phyloP scores from a whole-genome alignment of 306 rosid species.

The Crotalaria pallida region DNA sequence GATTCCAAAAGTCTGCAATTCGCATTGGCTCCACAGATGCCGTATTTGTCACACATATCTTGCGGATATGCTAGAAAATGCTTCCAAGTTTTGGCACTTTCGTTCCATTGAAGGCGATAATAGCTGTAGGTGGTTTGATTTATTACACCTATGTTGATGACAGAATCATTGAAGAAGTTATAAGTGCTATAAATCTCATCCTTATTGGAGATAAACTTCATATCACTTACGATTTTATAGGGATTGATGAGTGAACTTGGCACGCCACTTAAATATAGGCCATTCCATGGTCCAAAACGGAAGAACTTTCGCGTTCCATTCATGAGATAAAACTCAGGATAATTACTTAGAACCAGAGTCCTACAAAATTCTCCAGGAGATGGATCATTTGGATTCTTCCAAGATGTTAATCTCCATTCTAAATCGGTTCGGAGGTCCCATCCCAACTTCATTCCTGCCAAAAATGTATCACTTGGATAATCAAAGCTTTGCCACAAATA shows the following conservation, averaged over 20 bases:
- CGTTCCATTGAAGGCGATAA: too few relatives aligned
- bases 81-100: too few relatives aligned
- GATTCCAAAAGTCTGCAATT: background rate
- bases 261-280: conserved; percentile 10
- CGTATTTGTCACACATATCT: rapidly evolving
- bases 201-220: too few relatives aligned
- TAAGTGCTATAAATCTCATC: too few relatives aligned
- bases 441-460: background rate
- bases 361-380: background rate
- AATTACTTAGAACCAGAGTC: background rate
- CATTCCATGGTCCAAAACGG: conserved; percentile 35
- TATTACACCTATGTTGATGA: too few relatives aligned
- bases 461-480: background rate
- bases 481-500: conserved; percentile 10
- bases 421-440: background rate
- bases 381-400: background rate
- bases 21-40: background rate
- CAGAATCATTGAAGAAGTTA: too few relatives aligned
- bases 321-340: conserved; percentile 24
- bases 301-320: background rate
- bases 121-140: too few relatives aligned
- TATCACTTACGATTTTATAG: too few relatives aligned
- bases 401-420: background rate
- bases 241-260: background rate
- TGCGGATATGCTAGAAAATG: background rate